A percentile compares a stretch with the other conserved stretches of the same genome.
Evolutionary conservation across 108 stramenopile species (phyloP).

Genomic region (Schizochytrium sp.): DNA sequence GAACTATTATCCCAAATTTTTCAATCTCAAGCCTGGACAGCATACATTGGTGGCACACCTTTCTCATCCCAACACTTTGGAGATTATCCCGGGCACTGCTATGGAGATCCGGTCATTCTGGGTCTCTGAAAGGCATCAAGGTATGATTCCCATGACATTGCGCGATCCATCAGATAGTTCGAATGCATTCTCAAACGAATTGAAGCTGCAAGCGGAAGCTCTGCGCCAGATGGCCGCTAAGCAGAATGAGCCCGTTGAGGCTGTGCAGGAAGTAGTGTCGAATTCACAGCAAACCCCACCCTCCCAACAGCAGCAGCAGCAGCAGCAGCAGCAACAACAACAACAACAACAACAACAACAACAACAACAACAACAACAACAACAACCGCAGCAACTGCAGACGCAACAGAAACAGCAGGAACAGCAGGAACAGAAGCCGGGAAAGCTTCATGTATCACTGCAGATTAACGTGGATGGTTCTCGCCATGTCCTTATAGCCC

Average conservation of each 20-base stretch:
- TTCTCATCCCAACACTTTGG: slow-evolving; percentile 47
- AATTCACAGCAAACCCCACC: neutral
- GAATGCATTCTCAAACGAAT: slow-evolving; percentile 5
- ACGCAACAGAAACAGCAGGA: neutral
- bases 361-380: neutral
- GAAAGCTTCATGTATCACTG: neutral
- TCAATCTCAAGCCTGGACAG: slow-evolving; percentile 38
- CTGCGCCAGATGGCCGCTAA: too few species aligned
- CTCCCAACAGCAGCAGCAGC: neutral
- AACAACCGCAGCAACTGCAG: neutral
- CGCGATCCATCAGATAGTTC: slow-evolving; percentile 23
- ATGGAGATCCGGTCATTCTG: slow-evolving; percentile 3
- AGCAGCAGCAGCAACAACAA: neutral
- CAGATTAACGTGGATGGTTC: slow-evolving; percentile 57
- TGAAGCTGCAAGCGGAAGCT: neutral
- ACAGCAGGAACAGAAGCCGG: neutral
- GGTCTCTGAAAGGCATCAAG: slow-evolving; percentile 11
- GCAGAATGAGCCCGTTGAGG: too few species aligned
- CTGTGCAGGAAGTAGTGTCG: too few species aligned
- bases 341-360: neutral
- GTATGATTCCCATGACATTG: slow-evolving; percentile 59
- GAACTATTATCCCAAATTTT: slow-evolving; percentile 54
- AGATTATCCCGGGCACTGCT: slow-evolving; percentile 47
- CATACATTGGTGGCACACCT: slow-evolving; percentile 31
- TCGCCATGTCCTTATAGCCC: slow-evolving; percentile 9